Percentiles rank a stretch among this genome's conserved stretches.
Conservation (phyloP, 2,329 filamentous ascomycete genomes). For the Ophiostoma populinum region DNA sequence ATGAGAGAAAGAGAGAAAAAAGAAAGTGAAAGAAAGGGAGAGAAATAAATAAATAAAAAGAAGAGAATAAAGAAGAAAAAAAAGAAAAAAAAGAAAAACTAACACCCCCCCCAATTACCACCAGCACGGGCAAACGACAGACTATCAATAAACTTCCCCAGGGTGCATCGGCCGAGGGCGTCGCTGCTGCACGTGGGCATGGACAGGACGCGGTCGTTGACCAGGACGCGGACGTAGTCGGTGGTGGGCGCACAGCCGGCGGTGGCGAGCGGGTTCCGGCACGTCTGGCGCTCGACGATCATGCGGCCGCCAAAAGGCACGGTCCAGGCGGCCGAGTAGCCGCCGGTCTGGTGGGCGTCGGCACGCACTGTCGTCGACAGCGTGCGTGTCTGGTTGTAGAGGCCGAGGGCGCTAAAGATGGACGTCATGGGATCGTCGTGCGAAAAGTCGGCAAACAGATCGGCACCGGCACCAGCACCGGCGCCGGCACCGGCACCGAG, state of each 20-base stretch:
- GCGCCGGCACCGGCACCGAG: slow-evolving; percentile 32
- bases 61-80: background rate
- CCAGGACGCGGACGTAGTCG: slow-evolving; percentile 59
- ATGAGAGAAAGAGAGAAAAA: background rate
- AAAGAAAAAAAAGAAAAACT: background rate
- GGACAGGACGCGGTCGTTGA: slow-evolving; percentile 70
- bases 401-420: slow-evolving; percentile 58
- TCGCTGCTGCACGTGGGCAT: slow-evolving; percentile 56
- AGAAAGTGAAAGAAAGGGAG: slow-evolving; percentile 33
- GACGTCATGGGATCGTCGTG: slow-evolving; percentile 79
- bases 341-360: slow-evolving; percentile 35
- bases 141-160: slow-evolving; percentile 56
- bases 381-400: slow-evolving; percentile 45
- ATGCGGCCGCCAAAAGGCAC: slow-evolving; percentile 68
- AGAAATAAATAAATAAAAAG: too few species aligned
- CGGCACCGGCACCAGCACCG: too few species aligned
- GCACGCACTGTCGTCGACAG: slow-evolving; percentile 31
- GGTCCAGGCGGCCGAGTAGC: slow-evolving; percentile 60
- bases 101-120: slow-evolving; percentile 58
- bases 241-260: slow-evolving; percentile 23
- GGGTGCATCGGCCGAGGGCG: slow-evolving; percentile 48
- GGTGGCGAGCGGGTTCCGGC: slow-evolving; percentile 21
- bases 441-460: slow-evolving; percentile 80
- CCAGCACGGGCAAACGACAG: slow-evolving; percentile 55
- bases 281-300: slow-evolving; percentile 79